Evolutionary conservation across 2,329 filamentous ascomycete genomes (phyloP).

Genomic region (Lachnellula arida): DNA sequence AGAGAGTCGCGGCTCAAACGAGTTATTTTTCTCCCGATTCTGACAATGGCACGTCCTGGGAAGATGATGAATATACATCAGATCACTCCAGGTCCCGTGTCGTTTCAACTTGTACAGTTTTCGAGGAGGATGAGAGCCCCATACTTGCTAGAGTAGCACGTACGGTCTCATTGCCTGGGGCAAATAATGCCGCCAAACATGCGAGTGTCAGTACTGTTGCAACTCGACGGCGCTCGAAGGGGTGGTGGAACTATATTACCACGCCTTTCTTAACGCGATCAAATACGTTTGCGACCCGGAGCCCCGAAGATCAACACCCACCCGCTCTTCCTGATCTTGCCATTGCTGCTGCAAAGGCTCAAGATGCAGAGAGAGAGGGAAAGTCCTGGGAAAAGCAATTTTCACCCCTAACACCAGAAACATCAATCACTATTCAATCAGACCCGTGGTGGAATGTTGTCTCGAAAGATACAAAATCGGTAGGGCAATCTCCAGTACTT

Average conservation of each 20-base stretch:
- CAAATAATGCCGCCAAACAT: slow-evolving; percentile 14
- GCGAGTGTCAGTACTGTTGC: slow-evolving; percentile 27
- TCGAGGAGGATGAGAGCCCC: slow-evolving; percentile 62
- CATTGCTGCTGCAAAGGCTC: slow-evolving; percentile 29
- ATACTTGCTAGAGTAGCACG: slow-evolving; percentile 36
- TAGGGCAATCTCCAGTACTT: slow-evolving; percentile 14
- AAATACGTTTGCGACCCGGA: slow-evolving; percentile 29
- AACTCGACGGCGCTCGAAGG: slow-evolving; percentile 50
- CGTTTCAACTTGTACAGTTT: slow-evolving; percentile 54
- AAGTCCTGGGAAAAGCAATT: slow-evolving; percentile 32
- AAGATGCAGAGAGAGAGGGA: slow-evolving; percentile 19
- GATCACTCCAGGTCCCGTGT: slow-evolving; percentile 15
- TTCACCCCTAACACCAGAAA: slow-evolving; percentile 29
- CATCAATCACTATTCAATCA: slow-evolving; percentile 26
- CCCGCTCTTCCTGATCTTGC: slow-evolving; percentile 32
- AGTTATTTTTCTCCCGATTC: slow-evolving; percentile 31
- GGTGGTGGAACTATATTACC: slow-evolving; percentile 75
- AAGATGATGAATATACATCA: slow-evolving; percentile 19
- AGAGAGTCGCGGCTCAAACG: slow-evolving; percentile 22
- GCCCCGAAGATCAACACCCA: slow-evolving; percentile 13
- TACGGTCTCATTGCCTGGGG: slow-evolving; percentile 31
- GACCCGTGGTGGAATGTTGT: slow-evolving; percentile 37
- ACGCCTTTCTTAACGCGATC: slow-evolving; percentile 56
- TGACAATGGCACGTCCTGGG: slow-evolving; percentile 27
- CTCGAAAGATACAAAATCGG: slow-evolving; percentile 15